phyloP scores from a whole-genome alignment of 371 early-diverging fungal species.

The Neoconidiobolus thromboides region DNA sequence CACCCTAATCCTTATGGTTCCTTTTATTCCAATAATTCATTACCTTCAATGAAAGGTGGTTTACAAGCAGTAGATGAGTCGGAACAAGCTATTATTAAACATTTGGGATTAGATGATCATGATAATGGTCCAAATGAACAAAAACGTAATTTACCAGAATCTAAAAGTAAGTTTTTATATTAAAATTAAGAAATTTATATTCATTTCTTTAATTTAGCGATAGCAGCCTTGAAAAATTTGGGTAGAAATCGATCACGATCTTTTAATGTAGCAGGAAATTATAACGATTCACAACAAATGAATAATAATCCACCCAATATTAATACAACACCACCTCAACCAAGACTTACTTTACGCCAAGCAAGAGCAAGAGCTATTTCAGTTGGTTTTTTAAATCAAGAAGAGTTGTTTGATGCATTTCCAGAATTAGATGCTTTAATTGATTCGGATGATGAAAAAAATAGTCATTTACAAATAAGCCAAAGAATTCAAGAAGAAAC shows the following conservation, averaged over 20 bases:
- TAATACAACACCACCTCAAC: conserved; percentile 21
- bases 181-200: conserved; percentile 18
- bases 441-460: not conserved
- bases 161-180: conserved; percentile 19
- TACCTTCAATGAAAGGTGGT: conserved; percentile 27
- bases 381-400: conserved; percentile 29
- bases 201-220: conserved; percentile 9
- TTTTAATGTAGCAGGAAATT: conserved; percentile 41
- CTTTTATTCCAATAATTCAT: not conserved
- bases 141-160: conserved; percentile 12
- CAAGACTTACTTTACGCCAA: conserved; percentile 21
- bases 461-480: no score
- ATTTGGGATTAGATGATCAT: conserved; percentile 52
- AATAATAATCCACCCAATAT: conserved; percentile 14
- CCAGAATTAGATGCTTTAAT: not conserved
- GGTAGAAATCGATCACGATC: conserved; percentile 49
- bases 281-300: conserved; percentile 20
- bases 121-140: conserved; percentile 8
- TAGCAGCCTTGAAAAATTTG: conserved; percentile 13
- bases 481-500: not conserved
- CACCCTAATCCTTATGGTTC: not conserved
- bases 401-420: conserved; percentile 7
- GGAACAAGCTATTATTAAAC: conserved; percentile 43
- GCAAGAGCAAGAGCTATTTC: conserved; percentile 36
- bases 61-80: conserved; percentile 31